Conservation (phyloP, 805 yeast genomes). For the Hanseniaspora guilliermondii region DNA sequence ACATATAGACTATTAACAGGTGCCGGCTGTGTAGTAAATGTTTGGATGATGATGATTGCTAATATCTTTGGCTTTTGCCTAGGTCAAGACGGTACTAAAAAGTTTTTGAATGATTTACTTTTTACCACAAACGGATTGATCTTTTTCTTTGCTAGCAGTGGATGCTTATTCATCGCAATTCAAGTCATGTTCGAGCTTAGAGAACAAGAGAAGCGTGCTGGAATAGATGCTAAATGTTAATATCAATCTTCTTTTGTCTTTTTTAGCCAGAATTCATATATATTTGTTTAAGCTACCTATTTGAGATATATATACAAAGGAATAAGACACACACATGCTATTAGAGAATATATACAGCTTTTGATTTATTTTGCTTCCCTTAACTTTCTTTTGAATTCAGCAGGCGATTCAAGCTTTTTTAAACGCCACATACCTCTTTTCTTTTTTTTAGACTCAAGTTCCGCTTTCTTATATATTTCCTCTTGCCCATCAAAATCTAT, state of each 20-base stretch:
- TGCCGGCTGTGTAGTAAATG: conserved; percentile 73
- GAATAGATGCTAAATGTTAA: conserved; percentile 65
- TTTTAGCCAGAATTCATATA: no score
- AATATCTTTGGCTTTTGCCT: conserved; percentile 89
- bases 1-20: conserved; percentile 80
- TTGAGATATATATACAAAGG: no score
- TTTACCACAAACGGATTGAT: conserved; percentile 54
- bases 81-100: conserved; percentile 71
- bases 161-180: conserved; percentile 63
- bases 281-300: no score
- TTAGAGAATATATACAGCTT: no score
- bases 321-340: no score
- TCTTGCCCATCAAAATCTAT: conserved; percentile 82
- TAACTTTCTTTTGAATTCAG: conserved; percentile 52
- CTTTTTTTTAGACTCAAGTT: conserved; percentile 43
- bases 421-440: conserved; percentile 61
- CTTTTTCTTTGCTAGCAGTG: conserved; percentile 50
- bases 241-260: neutral
- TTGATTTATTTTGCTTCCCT: conserved; percentile 16
- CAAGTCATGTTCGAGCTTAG: conserved; percentile 93
- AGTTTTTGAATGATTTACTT: conserved; percentile 57
- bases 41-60: conserved; percentile 98
- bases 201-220: conserved; percentile 71
- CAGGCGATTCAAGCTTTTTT: conserved; percentile 52
- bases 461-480: conserved; percentile 43